These are phyloP conservation scores for Cladosporium sp. DNA, from an alignment of 2,329 filamentous ascomycete species.

Conservation along the genomic window DNA sequence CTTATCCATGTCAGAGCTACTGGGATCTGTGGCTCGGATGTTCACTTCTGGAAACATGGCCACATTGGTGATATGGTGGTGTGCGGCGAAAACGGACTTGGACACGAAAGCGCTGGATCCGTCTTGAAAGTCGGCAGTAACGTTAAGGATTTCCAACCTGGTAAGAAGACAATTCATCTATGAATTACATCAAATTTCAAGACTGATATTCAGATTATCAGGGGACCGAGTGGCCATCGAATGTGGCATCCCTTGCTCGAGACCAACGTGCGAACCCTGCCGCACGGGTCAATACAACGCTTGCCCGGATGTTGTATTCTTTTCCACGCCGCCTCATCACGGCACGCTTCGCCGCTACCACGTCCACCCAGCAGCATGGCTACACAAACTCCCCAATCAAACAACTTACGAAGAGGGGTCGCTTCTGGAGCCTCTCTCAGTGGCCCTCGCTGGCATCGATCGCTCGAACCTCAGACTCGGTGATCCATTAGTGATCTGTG, in stretches of 20 bases:
- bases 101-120: slow-evolving; percentile 65
- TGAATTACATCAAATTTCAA: too few relatives aligned
- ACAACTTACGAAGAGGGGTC: slow-evolving; percentile 40
- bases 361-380: slow-evolving; percentile 26
- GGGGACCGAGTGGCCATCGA: slow-evolving; percentile 30
- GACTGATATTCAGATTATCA: too few relatives aligned
- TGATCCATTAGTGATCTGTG: slow-evolving; percentile 33
- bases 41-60: slow-evolving; percentile 34
- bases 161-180: slow-evolving; percentile 17
- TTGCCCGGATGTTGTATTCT: slow-evolving; percentile 27
- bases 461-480: slow-evolving; percentile 37
- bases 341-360: slow-evolving; percentile 29
- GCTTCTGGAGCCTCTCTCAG: slow-evolving; percentile 45
- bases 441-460: slow-evolving; percentile 43
- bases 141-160: slow-evolving; percentile 45
- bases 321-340: slow-evolving; percentile 26
- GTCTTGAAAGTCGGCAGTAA: slow-evolving; percentile 54
- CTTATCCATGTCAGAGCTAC: slow-evolving; percentile 29
- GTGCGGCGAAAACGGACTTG: slow-evolving; percentile 59
- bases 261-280: slow-evolving; percentile 22
- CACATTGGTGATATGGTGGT: slow-evolving; percentile 59
- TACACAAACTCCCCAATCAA: slow-evolving; percentile 33
- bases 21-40: slow-evolving; percentile 26
- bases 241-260: slow-evolving; percentile 23
- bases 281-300: slow-evolving; percentile 26